phyloP scores from a whole-genome alignment of 208 protist species.

The Phytomonas serpens region DNA sequence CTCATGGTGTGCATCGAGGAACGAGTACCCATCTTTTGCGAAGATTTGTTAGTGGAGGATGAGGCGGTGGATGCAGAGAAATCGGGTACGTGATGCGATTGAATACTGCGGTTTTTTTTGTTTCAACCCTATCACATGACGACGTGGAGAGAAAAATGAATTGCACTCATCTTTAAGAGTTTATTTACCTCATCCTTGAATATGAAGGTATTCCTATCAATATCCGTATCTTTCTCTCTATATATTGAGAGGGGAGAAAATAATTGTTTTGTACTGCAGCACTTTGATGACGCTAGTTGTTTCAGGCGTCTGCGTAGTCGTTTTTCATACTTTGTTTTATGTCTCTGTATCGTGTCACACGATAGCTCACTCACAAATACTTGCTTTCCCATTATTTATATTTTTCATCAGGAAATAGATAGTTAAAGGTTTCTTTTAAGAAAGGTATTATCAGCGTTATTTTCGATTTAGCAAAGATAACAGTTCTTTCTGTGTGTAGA shows the following conservation, averaged over 20 bases:
- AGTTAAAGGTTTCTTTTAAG: not conserved
- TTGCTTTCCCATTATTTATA: not conserved
- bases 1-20: slow-evolving; percentile 66
- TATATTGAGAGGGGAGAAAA: not conserved
- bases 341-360: not conserved
- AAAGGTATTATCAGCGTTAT: not conserved
- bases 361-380: not conserved
- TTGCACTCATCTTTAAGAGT: not conserved
- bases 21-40: slow-evolving; percentile 79
- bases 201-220: not conserved
- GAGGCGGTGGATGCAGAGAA: slow-evolving; percentile 11
- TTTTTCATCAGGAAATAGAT: not conserved
- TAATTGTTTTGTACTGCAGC: not conserved
- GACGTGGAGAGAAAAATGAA: not conserved
- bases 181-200: not conserved
- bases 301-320: not conserved
- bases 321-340: not conserved
- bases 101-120: not conserved
- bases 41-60: slow-evolving; percentile 65
- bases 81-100: not conserved
- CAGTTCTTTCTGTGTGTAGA: not conserved
- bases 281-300: not conserved
- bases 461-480: not conserved
- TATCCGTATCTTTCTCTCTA: not conserved
- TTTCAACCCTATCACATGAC: not conserved